Base-by-base conservation (phyloP, 1,139 yeast genomes). In the Suhomyces yuchorum region DNA sequence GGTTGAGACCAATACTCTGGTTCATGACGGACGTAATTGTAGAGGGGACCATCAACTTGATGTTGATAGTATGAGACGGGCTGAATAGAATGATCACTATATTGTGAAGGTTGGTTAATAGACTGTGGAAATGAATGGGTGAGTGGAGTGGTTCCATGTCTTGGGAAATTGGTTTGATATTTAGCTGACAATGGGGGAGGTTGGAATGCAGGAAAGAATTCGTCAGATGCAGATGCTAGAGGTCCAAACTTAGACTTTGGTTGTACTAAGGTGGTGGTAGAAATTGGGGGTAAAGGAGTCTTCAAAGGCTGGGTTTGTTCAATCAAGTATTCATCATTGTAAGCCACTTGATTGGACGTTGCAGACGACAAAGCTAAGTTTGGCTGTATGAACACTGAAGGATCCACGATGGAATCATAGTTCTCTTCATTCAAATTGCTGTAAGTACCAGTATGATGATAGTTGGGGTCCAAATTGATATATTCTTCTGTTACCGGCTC, bases 231-330 rank as follows among this genome's bases (percentile, higher is more conserved):
- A 34, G 56, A 40, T 32, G 53, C 52, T 3, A 54, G 26, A 17
- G 48, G 40, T 34, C 52, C 49, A 40, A 42, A 44, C 23, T 55
- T 59, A 12, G 59, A 51, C 40, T 56, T 55, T 19, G 58, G 56
- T 23, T 51, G 62, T 40, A 51, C 51, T n/a, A 48, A 24, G 12
- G 40, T 23, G 11, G 62, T 37, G 4, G 55, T 45, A 14, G 47
- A 32, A 11, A 47, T 24, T 19, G 56, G 51, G 6, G 61, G 59
- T 30, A 65, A 49, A 4, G 69, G 67, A 1, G 58, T 57, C 23
- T 55, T 54, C 42, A 56, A 43, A 1, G 80, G 78, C 37, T 71
- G 71, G 0, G 82, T 71, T 54, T 78, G 82, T 52, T 78, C 81
- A 42, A 78, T 77, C 42, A 77, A 58, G 39, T 74, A 73, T 49